phyloP scores from a whole-genome alignment of 139 green algal species.

The Chlamydomonas eustigma region DNA sequence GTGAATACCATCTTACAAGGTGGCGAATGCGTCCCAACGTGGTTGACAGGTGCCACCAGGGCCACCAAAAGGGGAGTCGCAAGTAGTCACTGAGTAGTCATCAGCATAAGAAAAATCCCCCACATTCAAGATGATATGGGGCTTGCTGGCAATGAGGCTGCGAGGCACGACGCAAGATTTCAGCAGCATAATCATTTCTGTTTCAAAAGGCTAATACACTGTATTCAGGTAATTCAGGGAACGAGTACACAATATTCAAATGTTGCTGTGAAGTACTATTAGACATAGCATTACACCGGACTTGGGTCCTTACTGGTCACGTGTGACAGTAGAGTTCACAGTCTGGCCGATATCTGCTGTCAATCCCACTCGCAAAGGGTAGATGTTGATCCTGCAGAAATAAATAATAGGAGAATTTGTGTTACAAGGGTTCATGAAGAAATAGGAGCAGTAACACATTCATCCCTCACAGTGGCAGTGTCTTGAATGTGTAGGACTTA shows the following conservation, averaged over 20 bases:
- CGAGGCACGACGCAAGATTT: background rate
- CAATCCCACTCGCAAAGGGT: constrained; percentile 26
- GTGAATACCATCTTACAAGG: no score
- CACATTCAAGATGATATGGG: background rate
- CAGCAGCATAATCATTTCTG: no score
- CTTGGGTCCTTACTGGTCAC: constrained; percentile 30
- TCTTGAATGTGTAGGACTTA: background rate
- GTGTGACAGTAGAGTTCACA: constrained; percentile 22
- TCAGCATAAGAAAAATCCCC: background rate
- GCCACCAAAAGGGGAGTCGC: background rate
- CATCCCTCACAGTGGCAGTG: background rate
- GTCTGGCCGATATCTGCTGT: constrained; percentile 33
- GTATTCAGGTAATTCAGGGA: no score
- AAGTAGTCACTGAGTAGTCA: background rate
- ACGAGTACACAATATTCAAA: no score
- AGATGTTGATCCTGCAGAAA: constrained; percentile 4
- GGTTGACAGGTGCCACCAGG: background rate
- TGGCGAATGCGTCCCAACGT: background rate
- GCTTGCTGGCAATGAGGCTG: background rate
- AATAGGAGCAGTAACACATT: background rate
- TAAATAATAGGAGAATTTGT: background rate
- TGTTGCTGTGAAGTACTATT: no score
- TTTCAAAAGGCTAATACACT: no score
- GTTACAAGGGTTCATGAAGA: background rate
- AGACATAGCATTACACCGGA: no score